These are phyloP conservation scores for Porpolomopsis calyptriformis DNA, from an alignment of 768 basidiomycete species.

Conservation along the genomic window DNA sequence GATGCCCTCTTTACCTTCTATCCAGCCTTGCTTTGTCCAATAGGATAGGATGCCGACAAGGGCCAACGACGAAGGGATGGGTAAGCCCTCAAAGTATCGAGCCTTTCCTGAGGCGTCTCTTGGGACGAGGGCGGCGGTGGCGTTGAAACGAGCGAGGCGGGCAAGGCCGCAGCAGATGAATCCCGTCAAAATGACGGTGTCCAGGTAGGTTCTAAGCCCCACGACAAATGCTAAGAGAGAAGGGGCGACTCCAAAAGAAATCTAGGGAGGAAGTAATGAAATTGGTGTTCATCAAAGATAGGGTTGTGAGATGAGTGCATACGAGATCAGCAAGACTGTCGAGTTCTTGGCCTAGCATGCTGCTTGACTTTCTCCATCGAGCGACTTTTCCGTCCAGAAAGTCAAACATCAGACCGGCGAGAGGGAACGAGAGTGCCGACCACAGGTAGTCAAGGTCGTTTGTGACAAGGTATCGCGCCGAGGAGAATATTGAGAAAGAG, in stretches of 20 bases:
- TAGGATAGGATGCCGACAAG: conserved; percentile 72
- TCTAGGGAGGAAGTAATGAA: conserved; percentile 38
- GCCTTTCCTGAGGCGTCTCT: conserved; percentile 81
- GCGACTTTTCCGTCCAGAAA: conserved; percentile 97
- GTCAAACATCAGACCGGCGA: conserved; percentile 95
- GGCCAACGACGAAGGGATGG: conserved; percentile 82
- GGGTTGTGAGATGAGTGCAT: conserved; percentile 19
- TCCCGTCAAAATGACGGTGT: conserved; percentile 73
- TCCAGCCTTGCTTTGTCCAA: conserved; percentile 81
- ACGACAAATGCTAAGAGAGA: conserved; percentile 86
- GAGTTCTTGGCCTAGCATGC: conserved; percentile 94
- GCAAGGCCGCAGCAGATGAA: conserved; percentile 97
- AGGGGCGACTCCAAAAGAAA: conserved; percentile 97
- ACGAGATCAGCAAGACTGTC: conserved; percentile 96
- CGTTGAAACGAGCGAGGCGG: conserved; percentile 95
- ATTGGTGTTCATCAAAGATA: conserved; percentile 4
- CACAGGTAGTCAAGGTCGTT: conserved; percentile 72
- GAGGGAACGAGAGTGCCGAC: conserved; percentile 79
- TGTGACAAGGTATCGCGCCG: conserved; percentile 76
- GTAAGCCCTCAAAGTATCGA: conserved; percentile 94
- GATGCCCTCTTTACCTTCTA: conserved; percentile 64
- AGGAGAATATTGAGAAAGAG: conserved; percentile 88
- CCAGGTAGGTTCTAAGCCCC: conserved; percentile 84
- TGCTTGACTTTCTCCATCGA: conserved; percentile 89
- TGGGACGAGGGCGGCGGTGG: conserved; percentile 89